Evolutionary conservation across 805 yeast genomes (phyloP).

Genomic region (Candida hispaniensis): DNA sequence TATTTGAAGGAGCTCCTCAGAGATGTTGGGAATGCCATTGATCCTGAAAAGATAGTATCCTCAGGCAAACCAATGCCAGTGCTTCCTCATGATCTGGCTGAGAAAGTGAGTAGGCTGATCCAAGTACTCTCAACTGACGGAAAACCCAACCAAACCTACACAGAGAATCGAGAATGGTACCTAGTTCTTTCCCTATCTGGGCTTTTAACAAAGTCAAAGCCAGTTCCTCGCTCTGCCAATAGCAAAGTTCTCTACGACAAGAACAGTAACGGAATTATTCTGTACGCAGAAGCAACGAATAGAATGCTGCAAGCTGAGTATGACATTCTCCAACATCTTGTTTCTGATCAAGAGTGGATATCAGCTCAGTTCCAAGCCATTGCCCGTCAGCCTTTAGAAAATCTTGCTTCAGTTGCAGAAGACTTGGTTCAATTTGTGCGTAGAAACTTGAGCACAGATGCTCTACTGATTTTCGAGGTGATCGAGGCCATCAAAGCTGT

Average conservation of each 20-base stretch:
- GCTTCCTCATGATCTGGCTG: constrained; percentile 21
- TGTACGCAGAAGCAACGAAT: constrained; percentile 43
- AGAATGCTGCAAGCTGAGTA: constrained; percentile 42
- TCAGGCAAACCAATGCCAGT: constrained; percentile 32
- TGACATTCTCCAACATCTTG: constrained; percentile 33
- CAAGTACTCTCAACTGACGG: constrained; percentile 31
- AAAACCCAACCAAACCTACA: constrained; percentile 23
- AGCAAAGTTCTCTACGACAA: constrained; percentile 42
- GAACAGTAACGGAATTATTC: constrained; percentile 48
- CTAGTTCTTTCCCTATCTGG: constrained; percentile 21
- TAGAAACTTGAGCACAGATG: constrained; percentile 37
- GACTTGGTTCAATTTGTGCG: constrained; percentile 34
- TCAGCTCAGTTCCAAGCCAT: constrained; percentile 31
- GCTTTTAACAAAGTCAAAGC: constrained; percentile 18
- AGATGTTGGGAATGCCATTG: constrained; percentile 35
- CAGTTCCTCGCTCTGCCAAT: constrained; percentile 15
- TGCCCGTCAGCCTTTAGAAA: constrained; percentile 31
- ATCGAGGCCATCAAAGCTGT: constrained; percentile 38
- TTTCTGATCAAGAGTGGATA: too few relatives aligned
- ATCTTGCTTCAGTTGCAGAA: constrained; percentile 33
- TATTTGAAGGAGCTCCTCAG: constrained; percentile 40
- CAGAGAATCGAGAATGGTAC: constrained; percentile 19
- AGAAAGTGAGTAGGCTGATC: constrained; percentile 34
- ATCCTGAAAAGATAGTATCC: constrained; percentile 35
- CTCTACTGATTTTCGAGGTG: constrained; percentile 47